Evolutionary conservation across 2,329 filamentous ascomycete species (phyloP), one percentile per base, ranked within the genome.

Genomic region (Ophiostoma pallidulum): DNA sequence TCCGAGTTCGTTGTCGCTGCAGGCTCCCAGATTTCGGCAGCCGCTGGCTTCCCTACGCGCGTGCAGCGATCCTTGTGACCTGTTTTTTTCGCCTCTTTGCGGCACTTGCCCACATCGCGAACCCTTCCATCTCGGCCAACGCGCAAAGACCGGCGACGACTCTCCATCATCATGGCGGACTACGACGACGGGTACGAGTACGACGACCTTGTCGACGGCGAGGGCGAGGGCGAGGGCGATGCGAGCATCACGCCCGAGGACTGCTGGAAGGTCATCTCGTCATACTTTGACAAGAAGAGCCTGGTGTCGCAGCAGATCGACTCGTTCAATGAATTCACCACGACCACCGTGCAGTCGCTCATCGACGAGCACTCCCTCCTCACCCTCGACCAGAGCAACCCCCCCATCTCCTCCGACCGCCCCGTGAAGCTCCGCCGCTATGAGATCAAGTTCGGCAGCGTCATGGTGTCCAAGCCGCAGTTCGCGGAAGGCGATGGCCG

Each of bases 301-400:
- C 77, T 98, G 28, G 92, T 95, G 19, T 95, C 92, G 14, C 91
- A 98, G 68, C 92, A 98, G 71, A 82, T 97, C 53, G 91, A 97
- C 64, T 98, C 94, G 0, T 98, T 95, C 68, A 89, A 98, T 68
- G 90, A 97, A 63, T 98, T 98, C 61, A 90, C 92, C 49, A 82
- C 84, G 51, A 89, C 86, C 19, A 96, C 90, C 0, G 91, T 98
- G 67, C 90, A 97, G 62, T 87, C 95, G 59, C 80, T 98, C 51
- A 85, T 98, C 51, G 89, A 89, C 59, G 92, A 97, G 65, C 91
- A 95, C 63, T 87, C 86, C 35, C 80, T 84, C 56, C 83, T 97
- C 52, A 89, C 86, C n/a, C 79, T 98, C 55, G 92, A 98, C 62
- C 88, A 96, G 65, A 91, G 89, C 52, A 84, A 90, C 53, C 85